Percentiles rank a stretch among this genome's conserved stretches.
phyloP scores from a whole-genome alignment of 192 early-diverging fungal species.

The Rhizophagus prolifer region DNA sequence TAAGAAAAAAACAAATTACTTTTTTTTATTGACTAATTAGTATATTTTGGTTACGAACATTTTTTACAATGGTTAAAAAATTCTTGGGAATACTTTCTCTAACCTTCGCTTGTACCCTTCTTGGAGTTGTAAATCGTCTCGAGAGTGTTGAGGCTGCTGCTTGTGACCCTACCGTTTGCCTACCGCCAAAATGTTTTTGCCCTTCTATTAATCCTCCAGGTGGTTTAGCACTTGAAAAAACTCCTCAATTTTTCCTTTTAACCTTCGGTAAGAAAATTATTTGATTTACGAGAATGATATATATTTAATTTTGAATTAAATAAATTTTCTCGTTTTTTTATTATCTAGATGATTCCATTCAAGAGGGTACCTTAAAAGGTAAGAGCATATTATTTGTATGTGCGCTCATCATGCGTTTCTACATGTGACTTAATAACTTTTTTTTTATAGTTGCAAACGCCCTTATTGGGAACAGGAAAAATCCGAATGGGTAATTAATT shows the following conservation, averaged over 20 bases:
- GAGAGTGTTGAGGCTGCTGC: slow-evolving; percentile 22
- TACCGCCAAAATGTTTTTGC: slow-evolving; percentile 53
- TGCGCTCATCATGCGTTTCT: neutral
- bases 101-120: neutral
- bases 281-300: neutral
- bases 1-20: no score
- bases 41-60: neutral
- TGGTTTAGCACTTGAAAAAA: slow-evolving; percentile 44
- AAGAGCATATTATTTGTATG: neutral
- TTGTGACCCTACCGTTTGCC: slow-evolving; percentile 51
- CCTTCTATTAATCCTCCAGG: slow-evolving; percentile 51
- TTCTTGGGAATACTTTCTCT: neutral
- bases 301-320: neutral
- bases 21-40: no score
- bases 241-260: slow-evolving; percentile 58
- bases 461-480: neutral
- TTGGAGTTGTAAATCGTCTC: neutral
- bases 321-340: no score
- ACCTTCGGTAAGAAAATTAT: slow-evolving; percentile 45
- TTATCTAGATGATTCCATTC: slow-evolving; percentile 54
- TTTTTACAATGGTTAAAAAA: neutral
- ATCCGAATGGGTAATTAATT: slow-evolving; percentile 22
- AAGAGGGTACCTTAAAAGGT: slow-evolving; percentile 33
- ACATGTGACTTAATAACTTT: neutral
- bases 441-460: neutral